Evolutionary conservation across 192 early-diverging fungal species (phyloP).

Genomic region (Linnemannia hyalina): DNA sequence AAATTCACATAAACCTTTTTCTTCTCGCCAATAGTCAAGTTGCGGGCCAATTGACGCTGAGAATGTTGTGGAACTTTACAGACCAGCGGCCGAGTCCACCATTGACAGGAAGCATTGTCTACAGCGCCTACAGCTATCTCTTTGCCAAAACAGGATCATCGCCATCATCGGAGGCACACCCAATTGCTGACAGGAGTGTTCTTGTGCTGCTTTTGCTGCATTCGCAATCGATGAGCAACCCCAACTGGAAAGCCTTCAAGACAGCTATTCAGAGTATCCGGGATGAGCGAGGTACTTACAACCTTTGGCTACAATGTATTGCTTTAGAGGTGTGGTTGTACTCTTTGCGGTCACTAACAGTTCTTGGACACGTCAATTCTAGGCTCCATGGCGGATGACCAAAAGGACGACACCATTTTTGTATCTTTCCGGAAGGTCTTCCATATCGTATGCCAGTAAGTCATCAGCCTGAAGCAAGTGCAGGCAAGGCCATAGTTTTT

Average conservation of each 20-base stretch:
- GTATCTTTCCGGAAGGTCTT: constrained; percentile 67
- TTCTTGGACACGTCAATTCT: background rate
- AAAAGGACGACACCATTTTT: constrained; percentile 42
- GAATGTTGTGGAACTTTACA: constrained; percentile 57
- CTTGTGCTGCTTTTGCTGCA: constrained; percentile 70
- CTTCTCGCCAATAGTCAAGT: constrained; percentile 56
- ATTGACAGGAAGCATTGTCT: constrained; percentile 67
- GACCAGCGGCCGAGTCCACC: constrained; percentile 48
- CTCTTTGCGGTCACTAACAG: background rate
- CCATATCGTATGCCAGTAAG: constrained; percentile 66
- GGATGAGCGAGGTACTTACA: constrained; percentile 61
- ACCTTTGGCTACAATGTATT: background rate
- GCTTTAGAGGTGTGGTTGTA: background rate
- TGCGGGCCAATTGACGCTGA: constrained; percentile 67
- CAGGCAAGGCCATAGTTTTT: background rate
- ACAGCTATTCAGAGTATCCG: constrained; percentile 52
- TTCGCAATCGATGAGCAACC: constrained; percentile 57
- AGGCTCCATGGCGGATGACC: constrained; percentile 54
- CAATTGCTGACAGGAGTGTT: constrained; percentile 74
- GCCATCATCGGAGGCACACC: constrained; percentile 59
- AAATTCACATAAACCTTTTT: background rate
- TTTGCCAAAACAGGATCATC: constrained; percentile 64
- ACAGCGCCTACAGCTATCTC: constrained; percentile 76
- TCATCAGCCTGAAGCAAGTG: background rate
- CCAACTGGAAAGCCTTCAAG: constrained; percentile 56